phyloP scores from a whole-genome alignment of 2,329 filamentous ascomycete genomes.

The Diaporthe batatas region DNA sequence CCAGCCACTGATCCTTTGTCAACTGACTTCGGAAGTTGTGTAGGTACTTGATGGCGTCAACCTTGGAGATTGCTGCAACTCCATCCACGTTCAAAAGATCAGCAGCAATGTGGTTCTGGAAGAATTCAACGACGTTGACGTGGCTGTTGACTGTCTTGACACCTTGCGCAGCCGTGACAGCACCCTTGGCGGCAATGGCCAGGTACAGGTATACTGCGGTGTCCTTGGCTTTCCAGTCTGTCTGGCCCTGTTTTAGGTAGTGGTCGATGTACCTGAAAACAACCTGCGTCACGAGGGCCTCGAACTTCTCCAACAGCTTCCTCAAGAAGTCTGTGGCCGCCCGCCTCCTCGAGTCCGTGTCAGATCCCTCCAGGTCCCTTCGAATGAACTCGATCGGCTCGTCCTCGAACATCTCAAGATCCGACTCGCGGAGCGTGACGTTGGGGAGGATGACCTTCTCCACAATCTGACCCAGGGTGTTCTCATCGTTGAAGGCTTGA shows the following conservation, averaged over 20 bases:
- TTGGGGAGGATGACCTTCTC: slow-evolving; percentile 98
- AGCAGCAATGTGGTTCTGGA: slow-evolving; percentile 90
- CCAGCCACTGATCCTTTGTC: slow-evolving; percentile 91
- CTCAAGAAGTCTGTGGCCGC: slow-evolving; percentile 95
- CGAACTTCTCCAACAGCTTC: slow-evolving; percentile 90
- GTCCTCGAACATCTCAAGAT: slow-evolving; percentile 96
- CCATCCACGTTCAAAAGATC: slow-evolving; percentile 79
- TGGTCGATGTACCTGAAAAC: slow-evolving; percentile 89
- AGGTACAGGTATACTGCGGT: slow-evolving; percentile 98
- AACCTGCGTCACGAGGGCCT: slow-evolving; percentile 85
- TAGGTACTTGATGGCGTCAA: slow-evolving; percentile 97
- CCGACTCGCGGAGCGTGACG: slow-evolving; percentile 89
- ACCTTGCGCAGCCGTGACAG: slow-evolving; percentile 87
- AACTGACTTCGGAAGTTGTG: slow-evolving; percentile 97
- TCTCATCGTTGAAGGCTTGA: slow-evolving; percentile 85
- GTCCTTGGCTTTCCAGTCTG: slow-evolving; percentile 97
- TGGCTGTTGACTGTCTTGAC: slow-evolving; percentile 90
- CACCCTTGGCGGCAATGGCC: slow-evolving; percentile 92
- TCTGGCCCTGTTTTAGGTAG: slow-evolving; percentile 83
- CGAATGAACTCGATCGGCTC: slow-evolving; percentile 99
- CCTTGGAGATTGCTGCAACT: slow-evolving; percentile 88
- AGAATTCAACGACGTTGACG: slow-evolving; percentile 93
- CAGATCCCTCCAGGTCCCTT: slow-evolving; percentile 93
- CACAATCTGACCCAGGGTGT: slow-evolving; percentile 85
- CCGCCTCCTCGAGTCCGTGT: slow-evolving; percentile 91